Base-by-base conservation (phyloP, 352 stramenopile species). In the Globisporangium abappressorium region DNA sequence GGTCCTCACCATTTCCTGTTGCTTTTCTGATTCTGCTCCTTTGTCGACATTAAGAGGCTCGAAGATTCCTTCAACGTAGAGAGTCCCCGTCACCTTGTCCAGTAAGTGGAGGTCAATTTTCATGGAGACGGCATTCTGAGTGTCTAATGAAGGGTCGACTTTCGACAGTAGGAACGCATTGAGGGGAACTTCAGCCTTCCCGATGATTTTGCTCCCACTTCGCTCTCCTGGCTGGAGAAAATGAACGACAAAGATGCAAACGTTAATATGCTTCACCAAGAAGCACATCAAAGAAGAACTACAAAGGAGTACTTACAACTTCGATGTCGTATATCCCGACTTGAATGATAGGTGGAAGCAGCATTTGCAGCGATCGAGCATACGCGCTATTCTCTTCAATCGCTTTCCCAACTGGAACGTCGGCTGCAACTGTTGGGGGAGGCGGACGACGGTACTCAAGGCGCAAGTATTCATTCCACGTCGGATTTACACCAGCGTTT, bases 381-480 rank as follows among this genome's bases (percentile, higher is more conserved):
- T 43, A 33, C 9, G 33, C 38, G 26, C 5, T 55, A 8, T 4
- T 56, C 15, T 33, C 55, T 49, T 69, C 64, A 5, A 69, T 62
- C 6, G 28, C 22, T 58, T 64, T 57, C 2, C 64, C 64, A 22
- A 69, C 43, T 18, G 66, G 22, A 14, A 61, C 28, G 22, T 58
- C 14, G 41, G 62, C 53, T 18, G 38, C 26, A 38, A 28, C 58
- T 2, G 30, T 38, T 18, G 63, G 24, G 20, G 66, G 61, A 5
- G 51, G 53, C 57, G 69, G 70, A 20, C 80, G 65, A 5, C 70
- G 66, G 41, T 84, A 88, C 33, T 88, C 80, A 15, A 85, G 64
- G 9, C 75, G 69, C 20, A 88, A 61, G 53, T 85, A 85, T 64
- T 88, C 77, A 51, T 82, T 79, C 80, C 80, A 88, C 2, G 63